Evolutionary conservation across 805 yeast genomes (phyloP).

Genomic region (Candida vartiovaarae): DNA sequence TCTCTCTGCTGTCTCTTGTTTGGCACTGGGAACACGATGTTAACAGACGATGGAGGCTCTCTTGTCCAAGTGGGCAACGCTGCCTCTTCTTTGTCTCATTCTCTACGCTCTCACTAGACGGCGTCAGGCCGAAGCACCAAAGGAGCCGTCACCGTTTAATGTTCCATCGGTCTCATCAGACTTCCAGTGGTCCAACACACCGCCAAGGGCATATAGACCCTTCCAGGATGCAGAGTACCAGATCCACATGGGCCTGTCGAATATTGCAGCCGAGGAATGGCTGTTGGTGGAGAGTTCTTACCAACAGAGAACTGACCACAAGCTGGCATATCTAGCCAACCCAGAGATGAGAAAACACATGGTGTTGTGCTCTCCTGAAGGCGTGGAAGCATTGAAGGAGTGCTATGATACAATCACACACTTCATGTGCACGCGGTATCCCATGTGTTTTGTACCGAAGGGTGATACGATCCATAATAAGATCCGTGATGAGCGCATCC

Average conservation of each 20-base stretch:
- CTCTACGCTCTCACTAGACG: no score
- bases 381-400: conserved; percentile 5
- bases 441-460: conserved; percentile 11
- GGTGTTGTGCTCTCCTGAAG: conserved; percentile 24
- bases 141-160: no score
- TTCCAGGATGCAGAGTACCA: conserved; percentile 49
- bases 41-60: no score
- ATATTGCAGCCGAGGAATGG: conserved; percentile 41
- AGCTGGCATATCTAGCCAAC: conserved; percentile 26
- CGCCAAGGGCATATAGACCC: conserved; percentile 25
- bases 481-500: conserved; percentile 13
- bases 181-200: neutral
- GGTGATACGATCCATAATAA: conserved; percentile 9
- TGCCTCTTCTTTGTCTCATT: no score
- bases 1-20: no score
- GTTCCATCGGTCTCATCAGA: neutral
- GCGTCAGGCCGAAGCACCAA: no score
- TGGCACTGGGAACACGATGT: no score
- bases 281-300: conserved; percentile 56
- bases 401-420: conserved; percentile 11
- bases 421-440: conserved; percentile 12
- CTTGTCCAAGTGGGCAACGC: no score
- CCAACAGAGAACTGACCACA: conserved; percentile 31
- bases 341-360: conserved; percentile 22
- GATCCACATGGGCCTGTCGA: conserved; percentile 52